Base-by-base conservation (phyloP, 441 rosid species). In the Brassica hybrid region DNA sequence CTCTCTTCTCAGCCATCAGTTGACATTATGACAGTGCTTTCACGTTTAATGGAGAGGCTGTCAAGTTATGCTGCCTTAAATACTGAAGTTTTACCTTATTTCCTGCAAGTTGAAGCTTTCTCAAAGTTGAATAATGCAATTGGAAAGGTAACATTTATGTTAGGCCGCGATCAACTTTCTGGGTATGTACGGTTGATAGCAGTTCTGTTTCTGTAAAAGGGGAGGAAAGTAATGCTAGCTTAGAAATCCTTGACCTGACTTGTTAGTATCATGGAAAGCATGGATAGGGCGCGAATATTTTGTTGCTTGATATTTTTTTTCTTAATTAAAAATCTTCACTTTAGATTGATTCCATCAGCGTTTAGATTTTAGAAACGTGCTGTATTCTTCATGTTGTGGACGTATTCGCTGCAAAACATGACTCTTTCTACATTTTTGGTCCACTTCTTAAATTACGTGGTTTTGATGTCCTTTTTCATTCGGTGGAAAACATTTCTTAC, bases 41-140 rank as follows among this genome's bases (percentile, higher is more conserved):
- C 99, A 58, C 88, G 94, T 77, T 83, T 96, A 82, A 96, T 96
- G 99, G 98, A 96, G 85, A 91, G 99, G 86, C 88, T 96, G 23
- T 94, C 99, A 67, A 92, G 88, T 82, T 96, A 94, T 83, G 98
- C 99, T 72, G 96, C 97, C 76, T 91, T 89, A 82, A 88, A 92
- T 83, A 18, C 85, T 72, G 98, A 96, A 81, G 94, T 87, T 70
- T 84, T 96, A 76, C 99, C 99, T 16, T 97, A 91, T 81, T 94
- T 96, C 85, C 84, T 96, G 85, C 98, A 96, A 90, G 98, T 96
- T 57, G 99, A 92, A 85, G 99, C 99, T 69, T 96, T 96, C 87
- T 87, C 98, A 32, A 94, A 92, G 86, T 85, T 96, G 82, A 96
- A 92, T 84, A 88, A 84, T 85, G 99, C 98, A 34, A 96, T 96